phyloP scores from a whole-genome alignment of 768 basidiomycete genomes.

The Lentinula boryana region DNA sequence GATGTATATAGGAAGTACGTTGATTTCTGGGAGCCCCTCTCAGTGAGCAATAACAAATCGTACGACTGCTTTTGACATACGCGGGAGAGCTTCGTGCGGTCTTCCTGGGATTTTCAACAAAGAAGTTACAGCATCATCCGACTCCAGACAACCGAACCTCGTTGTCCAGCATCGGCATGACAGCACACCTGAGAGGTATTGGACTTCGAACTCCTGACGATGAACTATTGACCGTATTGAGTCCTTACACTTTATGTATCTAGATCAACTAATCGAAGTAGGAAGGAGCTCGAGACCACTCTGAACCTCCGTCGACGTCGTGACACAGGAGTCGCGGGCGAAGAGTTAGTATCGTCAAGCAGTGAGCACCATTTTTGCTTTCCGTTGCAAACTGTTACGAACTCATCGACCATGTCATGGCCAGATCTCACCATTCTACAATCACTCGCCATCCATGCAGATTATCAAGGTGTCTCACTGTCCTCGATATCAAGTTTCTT shows the following conservation, averaged over 20 bases:
- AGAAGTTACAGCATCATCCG: neutral
- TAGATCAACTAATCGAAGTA: neutral
- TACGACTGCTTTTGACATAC: neutral
- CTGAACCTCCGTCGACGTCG: neutral
- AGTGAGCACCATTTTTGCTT: neutral
- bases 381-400: neutral
- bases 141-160: neutral
- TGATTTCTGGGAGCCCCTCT: too few species aligned
- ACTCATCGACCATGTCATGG: neutral
- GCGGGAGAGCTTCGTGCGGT: neutral
- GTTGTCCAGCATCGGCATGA: neutral
- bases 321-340: neutral
- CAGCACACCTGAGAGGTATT: neutral
- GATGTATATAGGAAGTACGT: too few species aligned
- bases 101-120: neutral
- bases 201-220: neutral
- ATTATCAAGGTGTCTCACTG: neutral
- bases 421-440: neutral
- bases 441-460: neutral
- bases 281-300: neutral
- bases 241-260: neutral
- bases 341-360: neutral
- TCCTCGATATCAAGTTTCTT: neutral
- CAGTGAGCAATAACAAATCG: neutral
- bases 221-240: neutral